Percentiles rank a stretch among this genome's conserved stretches.
Evolutionary conservation across 371 early-diverging fungal species (phyloP).

Genomic region (Funneliformis caledonium): DNA sequence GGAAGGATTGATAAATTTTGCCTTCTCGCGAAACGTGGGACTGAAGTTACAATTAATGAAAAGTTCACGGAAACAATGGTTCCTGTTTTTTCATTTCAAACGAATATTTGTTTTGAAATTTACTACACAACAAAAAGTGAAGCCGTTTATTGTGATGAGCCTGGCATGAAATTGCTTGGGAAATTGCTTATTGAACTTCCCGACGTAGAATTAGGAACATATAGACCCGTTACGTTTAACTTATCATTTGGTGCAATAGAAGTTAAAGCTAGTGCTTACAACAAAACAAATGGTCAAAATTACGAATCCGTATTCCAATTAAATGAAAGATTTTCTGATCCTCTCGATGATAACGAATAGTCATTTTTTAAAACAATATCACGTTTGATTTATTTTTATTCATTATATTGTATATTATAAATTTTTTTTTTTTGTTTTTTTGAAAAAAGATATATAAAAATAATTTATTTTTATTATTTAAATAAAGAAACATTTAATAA

Average conservation of each 20-base stretch:
- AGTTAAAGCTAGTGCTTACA: background rate
- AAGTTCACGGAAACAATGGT: background rate
- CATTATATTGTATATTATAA: no score
- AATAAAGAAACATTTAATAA: no score
- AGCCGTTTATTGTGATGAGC: background rate
- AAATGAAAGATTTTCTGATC: background rate
- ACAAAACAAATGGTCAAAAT: background rate
- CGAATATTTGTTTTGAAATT: background rate
- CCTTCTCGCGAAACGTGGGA: background rate
- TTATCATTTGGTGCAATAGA: background rate
- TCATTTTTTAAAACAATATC: no score
- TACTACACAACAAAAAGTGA: background rate
- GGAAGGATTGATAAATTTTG: constrained; percentile 5
- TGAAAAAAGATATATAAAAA: no score
- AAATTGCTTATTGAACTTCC: background rate
- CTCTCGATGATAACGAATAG: no score
- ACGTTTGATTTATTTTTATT: no score
- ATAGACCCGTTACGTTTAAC: background rate
- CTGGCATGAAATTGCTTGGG: background rate
- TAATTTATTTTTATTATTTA: no score
- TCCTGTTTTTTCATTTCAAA: background rate
- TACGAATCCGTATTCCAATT: background rate
- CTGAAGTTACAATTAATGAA: background rate
- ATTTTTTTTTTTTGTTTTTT: no score
- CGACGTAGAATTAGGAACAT: background rate